phyloP scores from a whole-genome alignment of 768 basidiomycete genomes.

The Suillus fuscotomentosus region DNA sequence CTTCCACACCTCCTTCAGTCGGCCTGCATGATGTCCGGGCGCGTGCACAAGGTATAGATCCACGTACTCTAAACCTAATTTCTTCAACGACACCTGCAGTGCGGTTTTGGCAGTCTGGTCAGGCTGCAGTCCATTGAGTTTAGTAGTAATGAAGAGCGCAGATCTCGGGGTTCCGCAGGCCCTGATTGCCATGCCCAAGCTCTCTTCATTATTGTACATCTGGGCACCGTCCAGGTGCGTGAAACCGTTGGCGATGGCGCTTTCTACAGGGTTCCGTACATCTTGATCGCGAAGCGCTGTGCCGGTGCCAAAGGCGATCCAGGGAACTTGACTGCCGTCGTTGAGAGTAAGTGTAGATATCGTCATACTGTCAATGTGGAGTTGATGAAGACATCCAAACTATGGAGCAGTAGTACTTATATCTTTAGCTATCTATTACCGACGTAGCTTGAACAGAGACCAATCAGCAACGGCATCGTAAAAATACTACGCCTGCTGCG shows the following conservation, averaged over 20 bases:
- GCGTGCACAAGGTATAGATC: conserved; percentile 48
- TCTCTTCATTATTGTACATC: conserved; percentile 24
- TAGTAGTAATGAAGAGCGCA: conserved; percentile 51
- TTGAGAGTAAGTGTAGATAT: conserved; percentile 30
- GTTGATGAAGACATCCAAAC: neutral
- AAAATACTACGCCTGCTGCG: too few relatives aligned
- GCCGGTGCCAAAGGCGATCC: conserved; percentile 33
- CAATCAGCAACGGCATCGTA: neutral
- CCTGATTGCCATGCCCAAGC: conserved; percentile 31
- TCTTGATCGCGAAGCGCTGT: conserved; percentile 31
- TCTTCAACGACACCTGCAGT: conserved; percentile 14
- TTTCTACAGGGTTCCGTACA: conserved; percentile 13
- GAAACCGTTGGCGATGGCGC: conserved; percentile 36
- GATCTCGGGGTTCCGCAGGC: conserved; percentile 32
- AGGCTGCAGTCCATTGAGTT: conserved; percentile 46
- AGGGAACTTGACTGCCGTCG: conserved; percentile 36
- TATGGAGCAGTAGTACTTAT: neutral
- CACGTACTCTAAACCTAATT: conserved; percentile 38
- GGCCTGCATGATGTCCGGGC: conserved; percentile 20
- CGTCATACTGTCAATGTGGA: conserved; percentile 16
- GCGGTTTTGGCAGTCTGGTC: conserved; percentile 43
- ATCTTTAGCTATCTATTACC: neutral
- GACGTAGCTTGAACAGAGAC: neutral
- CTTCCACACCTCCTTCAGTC: conserved; percentile 45
- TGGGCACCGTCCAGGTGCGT: conserved; percentile 6